A percentile compares a stretch with the other conserved stretches of the same genome.
Conservation (phyloP, 768 basidiomycete genomes). For the Psilocybe azurescens region DNA sequence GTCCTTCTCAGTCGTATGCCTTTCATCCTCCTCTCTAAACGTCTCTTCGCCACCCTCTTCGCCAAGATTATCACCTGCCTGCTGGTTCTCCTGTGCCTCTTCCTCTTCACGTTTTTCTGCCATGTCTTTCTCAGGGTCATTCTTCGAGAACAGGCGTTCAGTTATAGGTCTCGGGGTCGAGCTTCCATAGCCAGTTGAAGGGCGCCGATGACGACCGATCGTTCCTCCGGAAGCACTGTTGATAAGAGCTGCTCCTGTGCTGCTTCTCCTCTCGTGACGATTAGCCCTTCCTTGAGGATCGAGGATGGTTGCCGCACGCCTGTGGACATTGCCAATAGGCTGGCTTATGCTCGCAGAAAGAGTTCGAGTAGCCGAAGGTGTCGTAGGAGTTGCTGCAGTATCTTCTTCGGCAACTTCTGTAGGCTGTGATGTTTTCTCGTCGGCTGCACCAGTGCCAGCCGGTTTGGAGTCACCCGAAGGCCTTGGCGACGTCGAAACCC, state of each 20-base stretch:
- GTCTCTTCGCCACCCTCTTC: constrained; percentile 42
- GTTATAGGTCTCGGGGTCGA: constrained; percentile 37
- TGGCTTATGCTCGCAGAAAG: constrained; percentile 55
- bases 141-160: constrained; percentile 52
- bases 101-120: constrained; percentile 51
- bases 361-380: constrained; percentile 30
- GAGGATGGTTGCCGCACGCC: constrained; percentile 78
- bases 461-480: constrained; percentile 36
- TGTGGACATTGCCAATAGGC: constrained; percentile 63
- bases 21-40: constrained; percentile 54
- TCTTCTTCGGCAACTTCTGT: constrained; percentile 30
- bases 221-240: constrained; percentile 50
- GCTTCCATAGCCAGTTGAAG: constrained; percentile 68
- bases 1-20: constrained; percentile 65
- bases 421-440: constrained; percentile 33
- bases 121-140: constrained; percentile 51
- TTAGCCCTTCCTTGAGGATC: constrained; percentile 68
- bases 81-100: constrained; percentile 20
- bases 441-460: constrained; percentile 16
- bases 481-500: constrained; percentile 24
- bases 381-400: constrained; percentile 24
- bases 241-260: constrained; percentile 69
- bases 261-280: constrained; percentile 78
- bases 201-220: constrained; percentile 70
- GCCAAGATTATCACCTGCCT: constrained; percentile 25